Evolutionary conservation across 352 stramenopile genomes (phyloP).

Genomic region (Phytophthora melonis): DNA sequence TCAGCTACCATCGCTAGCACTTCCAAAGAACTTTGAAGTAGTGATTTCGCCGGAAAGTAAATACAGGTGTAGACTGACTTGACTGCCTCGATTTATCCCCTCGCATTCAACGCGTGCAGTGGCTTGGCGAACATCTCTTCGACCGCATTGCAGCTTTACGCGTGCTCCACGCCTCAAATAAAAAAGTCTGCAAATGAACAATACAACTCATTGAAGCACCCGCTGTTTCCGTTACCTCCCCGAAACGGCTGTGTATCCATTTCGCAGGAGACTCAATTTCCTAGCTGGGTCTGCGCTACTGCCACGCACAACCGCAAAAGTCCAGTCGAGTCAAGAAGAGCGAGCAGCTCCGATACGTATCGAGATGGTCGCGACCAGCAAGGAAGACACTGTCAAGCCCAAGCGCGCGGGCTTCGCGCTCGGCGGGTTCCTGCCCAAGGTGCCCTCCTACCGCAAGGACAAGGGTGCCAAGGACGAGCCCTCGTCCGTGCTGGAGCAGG

Average conservation of each 20-base stretch:
- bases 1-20: too few species aligned
- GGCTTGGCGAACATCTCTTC: too few species aligned
- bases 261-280: not conserved
- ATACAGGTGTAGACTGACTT: too few species aligned
- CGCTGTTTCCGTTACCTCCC: too few species aligned
- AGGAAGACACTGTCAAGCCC: conserved; percentile 56
- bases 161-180: too few species aligned
- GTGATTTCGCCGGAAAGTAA: too few species aligned
- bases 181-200: too few species aligned
- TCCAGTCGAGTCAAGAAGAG: conserved; percentile 25
- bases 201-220: too few species aligned
- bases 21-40: too few species aligned
- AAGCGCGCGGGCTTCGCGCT: conserved; percentile 57
- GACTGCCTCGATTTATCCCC: too few species aligned
- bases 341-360: conserved; percentile 6
- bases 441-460: conserved; percentile 57
- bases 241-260: conserved; percentile 20
- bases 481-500: conserved; percentile 23
- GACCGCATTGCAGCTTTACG: too few species aligned
- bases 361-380: conserved; percentile 52
- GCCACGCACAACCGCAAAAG: conserved; percentile 35
- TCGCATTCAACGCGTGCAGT: too few species aligned
- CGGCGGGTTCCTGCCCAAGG: conserved; percentile 71
- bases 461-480: conserved; percentile 45
- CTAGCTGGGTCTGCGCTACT: not conserved